Evolutionary conservation across 2,329 filamentous ascomycete species (phyloP).

Genomic region (Meredithiella fracta): DNA sequence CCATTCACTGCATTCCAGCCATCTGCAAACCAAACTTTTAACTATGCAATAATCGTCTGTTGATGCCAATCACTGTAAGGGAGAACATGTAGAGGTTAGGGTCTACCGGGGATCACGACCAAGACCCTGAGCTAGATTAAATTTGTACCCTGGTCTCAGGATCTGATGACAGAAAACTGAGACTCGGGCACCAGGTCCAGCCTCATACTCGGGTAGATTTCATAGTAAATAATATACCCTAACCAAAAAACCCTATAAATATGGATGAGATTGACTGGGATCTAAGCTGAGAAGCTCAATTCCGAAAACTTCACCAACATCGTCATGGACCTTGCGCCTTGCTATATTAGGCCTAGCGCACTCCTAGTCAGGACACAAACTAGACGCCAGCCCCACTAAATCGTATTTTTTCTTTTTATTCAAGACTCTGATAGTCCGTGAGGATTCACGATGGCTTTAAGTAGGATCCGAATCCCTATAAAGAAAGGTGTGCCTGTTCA

Average conservation of each 20-base stretch:
- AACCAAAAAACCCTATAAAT: background rate
- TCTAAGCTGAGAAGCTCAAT: background rate
- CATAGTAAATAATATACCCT: background rate
- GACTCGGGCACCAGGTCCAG: no score
- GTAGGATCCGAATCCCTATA: no score
- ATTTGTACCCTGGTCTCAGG: background rate
- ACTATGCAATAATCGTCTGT: background rate
- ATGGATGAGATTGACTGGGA: background rate
- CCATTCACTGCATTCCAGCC: background rate
- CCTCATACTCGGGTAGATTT: no score
- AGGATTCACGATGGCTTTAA: background rate
- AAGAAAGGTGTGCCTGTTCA: no score
- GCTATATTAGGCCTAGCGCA: background rate
- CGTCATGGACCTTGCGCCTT: slow-evolving; percentile 3
- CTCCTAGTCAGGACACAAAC: slow-evolving; percentile 1
- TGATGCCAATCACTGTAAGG: background rate
- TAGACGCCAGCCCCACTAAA: background rate
- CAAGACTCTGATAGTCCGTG: background rate
- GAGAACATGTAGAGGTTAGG: background rate
- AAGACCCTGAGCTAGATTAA: background rate
- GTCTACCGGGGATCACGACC: background rate
- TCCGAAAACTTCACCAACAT: background rate
- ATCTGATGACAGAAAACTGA: no score
- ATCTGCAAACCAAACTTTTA: background rate
- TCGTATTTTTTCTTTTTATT: background rate